Evolutionary conservation across 176 grass and related monocot genomes (phyloP).

Genomic region (Lolium rigidum): DNA sequence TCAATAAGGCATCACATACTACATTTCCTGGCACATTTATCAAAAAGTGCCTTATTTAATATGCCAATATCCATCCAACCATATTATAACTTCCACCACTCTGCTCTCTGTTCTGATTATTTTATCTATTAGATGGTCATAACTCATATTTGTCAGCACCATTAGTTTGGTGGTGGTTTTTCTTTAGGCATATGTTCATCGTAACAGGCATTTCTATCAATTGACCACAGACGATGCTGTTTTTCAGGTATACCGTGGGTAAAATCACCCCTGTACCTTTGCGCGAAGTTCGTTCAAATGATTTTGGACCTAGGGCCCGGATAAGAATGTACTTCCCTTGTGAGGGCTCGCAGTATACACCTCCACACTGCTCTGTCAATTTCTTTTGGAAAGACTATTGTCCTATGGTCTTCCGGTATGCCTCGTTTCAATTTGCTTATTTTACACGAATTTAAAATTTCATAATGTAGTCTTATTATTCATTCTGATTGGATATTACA

Average conservation of each 20-base stretch:
- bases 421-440: constrained; percentile 33
- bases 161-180: neutral
- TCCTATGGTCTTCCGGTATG: constrained; percentile 95
- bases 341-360: constrained; percentile 92
- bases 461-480: neutral
- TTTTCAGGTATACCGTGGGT: constrained; percentile 90
- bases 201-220: constrained; percentile 1
- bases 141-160: neutral
- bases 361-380: constrained; percentile 87
- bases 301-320: constrained; percentile 90
- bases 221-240: constrained; percentile 4
- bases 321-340: constrained; percentile 93
- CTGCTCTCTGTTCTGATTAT: constrained; percentile 14
- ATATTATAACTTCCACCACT: constrained; percentile 7
- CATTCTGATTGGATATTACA: constrained; percentile 8
- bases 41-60: neutral
- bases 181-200: neutral
- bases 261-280: constrained; percentile 98
- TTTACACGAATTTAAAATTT: constrained; percentile 16
- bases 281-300: constrained; percentile 95
- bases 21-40: constrained; percentile 26
- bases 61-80: constrained; percentile 2
- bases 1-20: neutral
- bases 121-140: constrained; percentile 11
- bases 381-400: constrained; percentile 99